Evolutionary conservation across 202 grass and related monocot species (phyloP).

Genomic region (Miscanthus sacchariflorus): DNA sequence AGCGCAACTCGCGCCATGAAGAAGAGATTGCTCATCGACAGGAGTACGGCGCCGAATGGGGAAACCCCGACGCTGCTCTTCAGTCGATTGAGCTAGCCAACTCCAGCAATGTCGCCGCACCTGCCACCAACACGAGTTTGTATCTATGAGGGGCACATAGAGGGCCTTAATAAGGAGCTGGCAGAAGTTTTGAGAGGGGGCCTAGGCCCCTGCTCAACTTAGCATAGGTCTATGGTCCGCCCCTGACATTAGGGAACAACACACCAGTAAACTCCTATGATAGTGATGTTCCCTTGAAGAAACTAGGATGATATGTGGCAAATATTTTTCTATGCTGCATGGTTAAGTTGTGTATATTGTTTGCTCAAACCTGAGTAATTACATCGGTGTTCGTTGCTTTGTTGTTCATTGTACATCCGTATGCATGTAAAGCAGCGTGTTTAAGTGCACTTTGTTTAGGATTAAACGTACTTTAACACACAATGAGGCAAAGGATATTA

Average conservation of each 20-base stretch:
- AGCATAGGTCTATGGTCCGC: not conserved
- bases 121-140: not conserved
- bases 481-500: constrained; percentile 9
- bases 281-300: not conserved
- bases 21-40: too few relatives aligned
- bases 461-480: not conserved
- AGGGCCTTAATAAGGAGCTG: not conserved
- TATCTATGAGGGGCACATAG: not conserved
- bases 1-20: too few relatives aligned
- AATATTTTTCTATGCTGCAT: not conserved
- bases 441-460: not conserved
- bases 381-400: not conserved
- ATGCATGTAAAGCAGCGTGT: not conserved
- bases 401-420: constrained; percentile 1
- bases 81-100: too few relatives aligned
- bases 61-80: too few relatives aligned
- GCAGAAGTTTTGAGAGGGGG: not conserved
- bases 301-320: constrained; percentile 15
- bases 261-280: not conserved
- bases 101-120: too few relatives aligned
- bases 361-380: not conserved
- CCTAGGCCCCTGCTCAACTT: not conserved
- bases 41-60: too few relatives aligned
- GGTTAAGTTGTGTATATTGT: not conserved
- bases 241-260: not conserved